Evolutionary conservation across 208 protist genomes (phyloP), one percentile per base, ranked within the genome.

Genomic region (Leishmania tropica): DNA sequence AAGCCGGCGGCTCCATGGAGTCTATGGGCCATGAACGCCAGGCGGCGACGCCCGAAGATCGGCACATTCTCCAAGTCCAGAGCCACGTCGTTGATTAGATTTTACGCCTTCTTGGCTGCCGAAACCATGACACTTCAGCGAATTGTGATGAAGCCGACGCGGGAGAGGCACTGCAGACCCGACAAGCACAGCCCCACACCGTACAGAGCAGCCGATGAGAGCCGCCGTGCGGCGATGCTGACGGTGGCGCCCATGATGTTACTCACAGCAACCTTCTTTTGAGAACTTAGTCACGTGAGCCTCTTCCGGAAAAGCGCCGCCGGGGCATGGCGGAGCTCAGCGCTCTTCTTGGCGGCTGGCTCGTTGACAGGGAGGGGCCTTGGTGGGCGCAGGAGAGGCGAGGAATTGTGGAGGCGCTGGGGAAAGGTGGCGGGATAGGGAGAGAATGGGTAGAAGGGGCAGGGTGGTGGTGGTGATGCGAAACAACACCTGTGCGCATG

Each of bases 141-240:
- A 58, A 96, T 88, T 24, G 75, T 80, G 83, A 96, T 90, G 85
- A 91, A 89, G 68, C 91, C 90, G 24, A 90, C 47, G 85, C 90
- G 93, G 81, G 80, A 81, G 28, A 94, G 87, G 56, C 80, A 83
- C 85, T 94, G 90, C 6, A 96, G 82, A 5, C 85, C 85, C 24
- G 87, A 83, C 51, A 96, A 85, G 72, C 84, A 87, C 45, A 94
- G 73, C 1, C 88, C 91, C 3, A 85, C 87, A 13, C 90, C 88
- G 81, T 95, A 95, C 45, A 95, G 78, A 35, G 91, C 87, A 70
- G 93, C 90, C 7, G 83, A 87, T 48, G 90, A 94, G 74, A 93
- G 84, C 28, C 89, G 85, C 37, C 73, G 86, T 0, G 90, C 62
- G 19, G 89, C 88, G 0, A 93, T 89, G 45, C 90, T 90, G 37